Evolutionary conservation across 495 filamentous ascomycete species (phyloP).

Genomic region (Xylaria flabelliformis): DNA sequence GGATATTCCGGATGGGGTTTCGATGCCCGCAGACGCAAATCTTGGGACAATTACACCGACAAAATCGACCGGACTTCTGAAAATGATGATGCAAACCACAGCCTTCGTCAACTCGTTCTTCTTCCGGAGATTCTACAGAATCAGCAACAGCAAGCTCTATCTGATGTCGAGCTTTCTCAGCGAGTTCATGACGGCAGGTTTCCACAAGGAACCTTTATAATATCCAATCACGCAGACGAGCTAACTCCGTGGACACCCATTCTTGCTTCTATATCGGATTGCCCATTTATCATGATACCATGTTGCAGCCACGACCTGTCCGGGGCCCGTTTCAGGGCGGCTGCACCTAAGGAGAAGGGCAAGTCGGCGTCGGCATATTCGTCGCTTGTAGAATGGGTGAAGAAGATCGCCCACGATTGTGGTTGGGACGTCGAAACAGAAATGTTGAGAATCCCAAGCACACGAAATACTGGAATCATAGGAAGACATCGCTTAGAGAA

Average conservation of each 20-base stretch:
- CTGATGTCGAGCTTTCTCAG: conserved; percentile 38
- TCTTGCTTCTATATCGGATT: conserved; percentile 73
- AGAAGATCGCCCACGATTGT: conserved; percentile 67
- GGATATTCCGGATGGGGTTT: conserved; percentile 90
- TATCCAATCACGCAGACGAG: conserved; percentile 96
- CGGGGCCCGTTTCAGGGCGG: conserved; percentile 74
- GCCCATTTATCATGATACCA: conserved; percentile 88
- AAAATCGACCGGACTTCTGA: conserved; percentile 43
- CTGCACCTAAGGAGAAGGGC: conserved; percentile 59
- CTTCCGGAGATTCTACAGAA: conserved; percentile 64
- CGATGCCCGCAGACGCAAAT: conserved; percentile 82
- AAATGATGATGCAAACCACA: conserved; percentile 41
- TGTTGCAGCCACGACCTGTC: conserved; percentile 91
- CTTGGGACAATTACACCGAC: conserved; percentile 74
- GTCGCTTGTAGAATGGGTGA: conserved; percentile 73
- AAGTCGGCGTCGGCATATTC: conserved; percentile 70
- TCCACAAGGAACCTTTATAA: conserved; percentile 80
- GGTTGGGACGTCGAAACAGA: conserved; percentile 82
- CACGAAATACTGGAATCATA: conserved; percentile 80
- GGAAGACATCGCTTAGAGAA: conserved; percentile 54
- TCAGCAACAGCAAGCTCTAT: conserved; percentile 32
- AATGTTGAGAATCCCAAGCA: conserved; percentile 85
- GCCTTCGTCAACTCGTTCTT: conserved; percentile 73
- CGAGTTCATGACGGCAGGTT: conserved; percentile 74
- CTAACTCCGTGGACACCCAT: conserved; percentile 95